Evolutionary conservation across 1,139 yeast species (phyloP).

Genomic region (Diutina pseudorugosa): DNA sequence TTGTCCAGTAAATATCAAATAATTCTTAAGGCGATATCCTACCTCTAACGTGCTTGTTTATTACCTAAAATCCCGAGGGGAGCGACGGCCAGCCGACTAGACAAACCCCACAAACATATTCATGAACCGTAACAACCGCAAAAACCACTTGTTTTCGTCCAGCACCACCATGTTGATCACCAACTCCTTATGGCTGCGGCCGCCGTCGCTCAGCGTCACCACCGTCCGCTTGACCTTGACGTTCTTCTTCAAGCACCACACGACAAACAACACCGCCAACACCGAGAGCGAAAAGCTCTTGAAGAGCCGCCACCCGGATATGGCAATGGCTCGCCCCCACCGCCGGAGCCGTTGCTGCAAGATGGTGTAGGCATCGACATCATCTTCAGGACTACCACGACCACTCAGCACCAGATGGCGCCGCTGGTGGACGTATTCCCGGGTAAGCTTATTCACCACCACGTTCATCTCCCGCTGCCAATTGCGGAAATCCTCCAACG

Average conservation of each 20-base stretch:
- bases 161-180: constrained; percentile 33
- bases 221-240: constrained; percentile 28
- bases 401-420: background rate
- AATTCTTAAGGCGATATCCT: no score
- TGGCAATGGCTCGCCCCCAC: constrained; percentile 19
- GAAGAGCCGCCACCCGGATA: constrained; percentile 16
- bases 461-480: constrained; percentile 37
- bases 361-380: constrained; percentile 14
- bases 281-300: constrained; percentile 28
- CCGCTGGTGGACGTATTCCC: constrained; percentile 17
- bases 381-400: constrained; percentile 7
- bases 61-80: background rate
- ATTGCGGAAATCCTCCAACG: constrained; percentile 25
- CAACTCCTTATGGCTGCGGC: constrained; percentile 22
- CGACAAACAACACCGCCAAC: constrained; percentile 26
- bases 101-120: constrained; percentile 22
- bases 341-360: constrained; percentile 15
- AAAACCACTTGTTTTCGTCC: constrained; percentile 36
- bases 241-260: constrained; percentile 33
- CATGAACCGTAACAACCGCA: constrained; percentile 24
- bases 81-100: background rate
- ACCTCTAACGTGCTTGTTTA: no score
- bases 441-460: constrained; percentile 26
- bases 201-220: constrained; percentile 17
- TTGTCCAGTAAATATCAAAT: no score